phyloP scores from a whole-genome alignment of 768 basidiomycete genomes.

The Cystobasidium tubakii region DNA sequence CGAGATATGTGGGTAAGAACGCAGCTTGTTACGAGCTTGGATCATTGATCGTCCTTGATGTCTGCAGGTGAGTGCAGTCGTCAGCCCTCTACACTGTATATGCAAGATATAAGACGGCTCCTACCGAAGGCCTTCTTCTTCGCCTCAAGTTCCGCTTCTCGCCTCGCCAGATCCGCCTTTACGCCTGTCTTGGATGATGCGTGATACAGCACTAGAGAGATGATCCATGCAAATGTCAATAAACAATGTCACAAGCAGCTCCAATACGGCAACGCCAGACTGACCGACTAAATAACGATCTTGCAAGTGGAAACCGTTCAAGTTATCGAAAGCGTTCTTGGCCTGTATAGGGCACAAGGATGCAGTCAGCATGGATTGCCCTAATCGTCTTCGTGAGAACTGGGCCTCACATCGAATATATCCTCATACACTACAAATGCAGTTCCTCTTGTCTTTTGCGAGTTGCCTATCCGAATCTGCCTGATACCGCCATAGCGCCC shows the following conservation, averaged over 20 bases:
- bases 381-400: not conserved
- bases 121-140: constrained; percentile 57
- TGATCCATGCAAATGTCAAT: no score
- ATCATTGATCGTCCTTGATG: constrained; percentile 57
- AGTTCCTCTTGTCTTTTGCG: constrained; percentile 86
- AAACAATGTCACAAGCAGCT: not conserved
- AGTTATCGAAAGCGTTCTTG: constrained; percentile 89
- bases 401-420: constrained; percentile 72
- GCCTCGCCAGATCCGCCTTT: constrained; percentile 80
- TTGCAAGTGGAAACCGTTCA: constrained; percentile 96
- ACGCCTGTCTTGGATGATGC: constrained; percentile 94
- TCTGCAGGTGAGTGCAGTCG: constrained; percentile 52
- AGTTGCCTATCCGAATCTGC: constrained; percentile 87
- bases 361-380: no score
- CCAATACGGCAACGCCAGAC: constrained; percentile 36
- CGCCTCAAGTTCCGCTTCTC: constrained; percentile 81
- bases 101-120: not conserved
- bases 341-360: constrained; percentile 58
- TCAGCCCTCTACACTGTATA: not conserved
- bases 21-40: not conserved
- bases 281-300: constrained; percentile 87
- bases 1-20: no score
- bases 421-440: constrained; percentile 95
- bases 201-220: constrained; percentile 70
- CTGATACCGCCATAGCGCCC: constrained; percentile 95